Conservation (phyloP, 2,329 filamentous ascomycete genomes). For the Epichloe uncinata region DNA sequence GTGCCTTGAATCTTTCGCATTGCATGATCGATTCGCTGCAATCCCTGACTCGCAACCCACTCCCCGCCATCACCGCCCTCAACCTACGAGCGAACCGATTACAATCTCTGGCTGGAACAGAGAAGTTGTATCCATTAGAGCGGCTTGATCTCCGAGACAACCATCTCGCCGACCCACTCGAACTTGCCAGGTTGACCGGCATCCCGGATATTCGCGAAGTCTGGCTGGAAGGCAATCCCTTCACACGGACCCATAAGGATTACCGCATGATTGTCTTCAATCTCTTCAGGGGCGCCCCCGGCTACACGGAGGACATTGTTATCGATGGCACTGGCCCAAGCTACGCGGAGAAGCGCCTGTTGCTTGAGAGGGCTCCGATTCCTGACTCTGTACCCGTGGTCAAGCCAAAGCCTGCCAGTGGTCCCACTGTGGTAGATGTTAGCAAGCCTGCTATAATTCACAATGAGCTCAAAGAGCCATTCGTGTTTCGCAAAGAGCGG, state of each 20-base stretch:
- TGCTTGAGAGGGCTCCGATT: slow-evolving; percentile 70
- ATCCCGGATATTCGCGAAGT: slow-evolving; percentile 88
- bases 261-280: slow-evolving; percentile 93
- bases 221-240: slow-evolving; percentile 86
- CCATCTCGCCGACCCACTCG: slow-evolving; percentile 75
- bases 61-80: slow-evolving; percentile 85
- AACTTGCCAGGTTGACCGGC: slow-evolving; percentile 76
- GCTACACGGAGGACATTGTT: slow-evolving; percentile 78
- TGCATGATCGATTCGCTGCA: slow-evolving; percentile 96
- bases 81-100: slow-evolving; percentile 86
- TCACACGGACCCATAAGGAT: slow-evolving; percentile 71
- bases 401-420: slow-evolving; percentile 51
- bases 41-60: slow-evolving; percentile 69
- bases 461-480: slow-evolving; percentile 33
- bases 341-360: slow-evolving; percentile 72
- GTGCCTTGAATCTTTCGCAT: slow-evolving; percentile 83
- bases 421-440: slow-evolving; percentile 49
- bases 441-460: slow-evolving; percentile 53
- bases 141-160: slow-evolving; percentile 88
- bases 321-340: slow-evolving; percentile 75
- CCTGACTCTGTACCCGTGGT: slow-evolving; percentile 66
- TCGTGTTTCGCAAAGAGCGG: slow-evolving; percentile 46
- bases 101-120: slow-evolving; percentile 75
- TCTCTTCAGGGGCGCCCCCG: slow-evolving; percentile 78
- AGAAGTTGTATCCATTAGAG: slow-evolving; percentile 78